Base-by-base conservation (phyloP, 331 rosid genomes). In the Rhamnella rubrinervis region DNA sequence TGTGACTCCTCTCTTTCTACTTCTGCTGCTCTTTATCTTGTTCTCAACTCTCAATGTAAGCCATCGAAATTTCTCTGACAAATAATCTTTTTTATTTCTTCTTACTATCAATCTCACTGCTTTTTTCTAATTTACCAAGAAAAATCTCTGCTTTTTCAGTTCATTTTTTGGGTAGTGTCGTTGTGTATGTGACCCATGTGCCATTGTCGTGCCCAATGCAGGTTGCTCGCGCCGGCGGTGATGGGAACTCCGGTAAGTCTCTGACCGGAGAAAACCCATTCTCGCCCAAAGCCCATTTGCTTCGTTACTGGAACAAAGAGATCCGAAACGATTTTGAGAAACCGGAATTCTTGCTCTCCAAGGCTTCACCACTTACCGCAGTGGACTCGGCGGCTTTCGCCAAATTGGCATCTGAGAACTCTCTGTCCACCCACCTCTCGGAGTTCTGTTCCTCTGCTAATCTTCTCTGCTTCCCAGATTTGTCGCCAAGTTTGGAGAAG, bases 251-350 rank as follows among this genome's bases (percentile, higher is more conserved):
- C 55, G 75, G 74, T 16, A 61, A 58, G 16, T 71, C 49, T 18
- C 77, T 18, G 14, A 71, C 63, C 28, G 84, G 71, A 7, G 87
- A 83, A 25, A 87, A 78, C 61, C 97, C 99, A 2, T 95, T 95
- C 67, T 77, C 96, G 0, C 99, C 99, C 0, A 87, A 77, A 63
- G 96, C 92, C 4, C 85, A 50, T 67, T 67, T 86, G 63, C 73
- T 71, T 59, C 93, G 99, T 1, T 95, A 95, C 78, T 95, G 99
- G 99, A 86, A 77, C 77, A 89, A 85, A 47, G 96, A 89, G 96
- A 86, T 93, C 82, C 91, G 91, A 19, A 95, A 80, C 82, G 60
- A 67, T 55, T 31, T 69, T 6, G 81, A 86, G 1, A 86, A 78
- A 23, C 86, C 99, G 0, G 25, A 65, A 8, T 95, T 95, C 50